phyloP scores from a whole-genome alignment of 2,329 filamentous ascomycete genomes.

The Akanthomyces dipterigenus region DNA sequence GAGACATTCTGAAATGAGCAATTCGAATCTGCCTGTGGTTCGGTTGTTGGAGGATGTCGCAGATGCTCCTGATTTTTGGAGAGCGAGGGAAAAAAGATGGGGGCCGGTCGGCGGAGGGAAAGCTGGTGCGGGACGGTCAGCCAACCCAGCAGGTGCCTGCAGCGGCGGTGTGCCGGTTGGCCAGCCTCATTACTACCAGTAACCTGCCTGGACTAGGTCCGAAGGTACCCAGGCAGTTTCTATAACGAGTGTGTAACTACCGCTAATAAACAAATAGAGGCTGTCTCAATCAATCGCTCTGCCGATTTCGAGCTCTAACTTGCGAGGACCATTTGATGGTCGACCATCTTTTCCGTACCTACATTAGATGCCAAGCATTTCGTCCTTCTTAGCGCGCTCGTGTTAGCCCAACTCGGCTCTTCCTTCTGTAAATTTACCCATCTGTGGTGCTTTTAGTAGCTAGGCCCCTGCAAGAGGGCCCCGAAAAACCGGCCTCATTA shows the following conservation, averaged over 20 bases:
- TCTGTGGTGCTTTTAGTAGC: not conserved
- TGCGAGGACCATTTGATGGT: not conserved
- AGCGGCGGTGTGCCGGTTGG: too few relatives aligned
- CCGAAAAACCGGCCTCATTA: not conserved
- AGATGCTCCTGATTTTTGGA: constrained; percentile 3
- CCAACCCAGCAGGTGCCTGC: not conserved
- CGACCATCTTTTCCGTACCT: too few relatives aligned
- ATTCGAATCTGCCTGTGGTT: not conserved
- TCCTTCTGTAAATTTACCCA: not conserved
- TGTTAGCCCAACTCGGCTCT: not conserved
- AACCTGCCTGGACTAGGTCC: too few relatives aligned
- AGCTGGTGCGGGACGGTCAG: not conserved
- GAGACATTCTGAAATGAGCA: constrained; percentile 45
- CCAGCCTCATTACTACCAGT: too few relatives aligned
- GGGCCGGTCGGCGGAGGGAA: not conserved
- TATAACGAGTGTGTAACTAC: too few relatives aligned
- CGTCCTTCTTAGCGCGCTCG: not conserved
- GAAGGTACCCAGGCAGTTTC: too few relatives aligned
- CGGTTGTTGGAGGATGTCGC: constrained; percentile 1
- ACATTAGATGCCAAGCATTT: too few relatives aligned
- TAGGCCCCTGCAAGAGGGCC: not conserved
- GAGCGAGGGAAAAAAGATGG: constrained; percentile 2
- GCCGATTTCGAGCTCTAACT: not conserved
- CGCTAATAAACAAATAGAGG: too few relatives aligned
- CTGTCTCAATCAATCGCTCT: not conserved